These are phyloP conservation scores for Diplotaxis tenuifolia DNA, from an alignment of 345 rosid species.

Conservation along the genomic window DNA sequence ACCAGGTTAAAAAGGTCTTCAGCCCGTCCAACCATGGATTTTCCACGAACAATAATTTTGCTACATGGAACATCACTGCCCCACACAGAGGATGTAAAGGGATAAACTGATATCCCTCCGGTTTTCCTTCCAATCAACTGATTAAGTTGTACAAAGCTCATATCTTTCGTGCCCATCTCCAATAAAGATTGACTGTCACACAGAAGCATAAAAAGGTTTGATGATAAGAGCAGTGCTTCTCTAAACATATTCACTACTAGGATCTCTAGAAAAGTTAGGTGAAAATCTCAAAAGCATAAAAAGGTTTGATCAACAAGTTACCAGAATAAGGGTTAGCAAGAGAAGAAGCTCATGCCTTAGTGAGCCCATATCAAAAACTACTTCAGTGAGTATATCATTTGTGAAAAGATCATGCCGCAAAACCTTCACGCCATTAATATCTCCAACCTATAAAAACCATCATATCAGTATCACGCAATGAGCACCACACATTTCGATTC, in stretches of 20 bases:
- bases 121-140: conserved; percentile 99
- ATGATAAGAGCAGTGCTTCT: background rate
- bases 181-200: conserved; percentile 24
- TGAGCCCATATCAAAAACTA: conserved; percentile 78
- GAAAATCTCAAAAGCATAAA: background rate
- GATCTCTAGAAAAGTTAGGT: background rate
- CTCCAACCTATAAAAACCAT: conserved; percentile 59
- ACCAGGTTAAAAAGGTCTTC: conserved; percentile 11
- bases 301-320: conserved; percentile 40
- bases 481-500: too few relatives aligned
- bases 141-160: conserved; percentile 92
- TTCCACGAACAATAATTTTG: conserved; percentile 4
- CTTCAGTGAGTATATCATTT: conserved; percentile 86
- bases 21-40: conserved; percentile 10
- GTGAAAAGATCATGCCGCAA: conserved; percentile 90
- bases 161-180: conserved; percentile 96
- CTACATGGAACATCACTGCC: conserved; percentile 78
- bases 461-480: conserved; percentile 9
- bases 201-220: background rate
- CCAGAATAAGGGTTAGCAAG: conserved; percentile 90
- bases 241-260: background rate
- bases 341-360: conserved; percentile 85
- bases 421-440: conserved; percentile 80
- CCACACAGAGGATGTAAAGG: conserved; percentile 76
- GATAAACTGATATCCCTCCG: conserved; percentile 93